Evolutionary conservation across 768 basidiomycete genomes (phyloP).

Genomic region (Podaxis sp.): DNA sequence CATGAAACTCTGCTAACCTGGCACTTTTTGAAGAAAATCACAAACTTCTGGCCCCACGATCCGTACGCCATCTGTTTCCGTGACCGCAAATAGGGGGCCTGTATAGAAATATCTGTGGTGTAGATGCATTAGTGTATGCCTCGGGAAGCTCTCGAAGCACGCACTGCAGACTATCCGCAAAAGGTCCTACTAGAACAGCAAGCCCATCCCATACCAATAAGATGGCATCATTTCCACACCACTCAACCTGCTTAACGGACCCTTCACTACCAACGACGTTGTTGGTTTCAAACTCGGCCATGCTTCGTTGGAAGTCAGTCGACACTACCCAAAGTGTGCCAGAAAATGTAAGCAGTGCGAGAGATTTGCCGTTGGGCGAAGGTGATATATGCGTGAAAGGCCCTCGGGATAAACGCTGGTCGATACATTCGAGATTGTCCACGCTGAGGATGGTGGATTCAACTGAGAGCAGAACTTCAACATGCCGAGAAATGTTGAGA

Average conservation of each 20-base stretch:
- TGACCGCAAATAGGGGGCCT: conserved; percentile 73
- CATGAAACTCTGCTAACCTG: conserved; percentile 44
- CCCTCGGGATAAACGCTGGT: conserved; percentile 85
- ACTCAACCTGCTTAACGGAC: conserved; percentile 71
- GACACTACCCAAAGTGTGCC: conserved; percentile 93
- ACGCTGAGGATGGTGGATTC: conserved; percentile 80
- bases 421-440: conserved; percentile 85
- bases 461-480: conserved; percentile 84
- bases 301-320: conserved; percentile 83
- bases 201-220: conserved; percentile 79
- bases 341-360: conserved; percentile 76
- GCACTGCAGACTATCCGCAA: conserved; percentile 82
- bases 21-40: conserved; percentile 93
- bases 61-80: conserved; percentile 90
- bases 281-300: conserved; percentile 83
- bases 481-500: conserved; percentile 83
- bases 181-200: conserved; percentile 88
- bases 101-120: conserved; percentile 71
- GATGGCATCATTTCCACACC: conserved; percentile 97
- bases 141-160: conserved; percentile 25
- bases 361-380: conserved; percentile 92
- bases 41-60: conserved; percentile 76
- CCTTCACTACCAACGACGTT: conserved; percentile 55
- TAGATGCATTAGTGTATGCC: not conserved
- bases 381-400: conserved; percentile 87